Base-by-base conservation (phyloP, 1,284 basidiomycete species). In the Butyriboletus appendiculatus region DNA sequence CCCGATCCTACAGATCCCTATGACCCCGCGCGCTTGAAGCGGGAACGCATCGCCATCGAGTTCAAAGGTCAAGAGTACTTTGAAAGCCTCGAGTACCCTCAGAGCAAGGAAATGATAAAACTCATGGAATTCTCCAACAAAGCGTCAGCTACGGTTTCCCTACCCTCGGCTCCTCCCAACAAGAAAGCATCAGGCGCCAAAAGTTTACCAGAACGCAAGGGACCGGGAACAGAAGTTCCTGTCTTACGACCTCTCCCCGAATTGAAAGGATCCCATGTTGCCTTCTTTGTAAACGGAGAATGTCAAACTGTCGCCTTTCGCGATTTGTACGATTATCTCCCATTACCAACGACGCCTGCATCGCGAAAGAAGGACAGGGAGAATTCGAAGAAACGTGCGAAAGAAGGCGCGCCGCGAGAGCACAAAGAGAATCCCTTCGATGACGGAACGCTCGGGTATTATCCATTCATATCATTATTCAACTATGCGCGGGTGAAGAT, bases 41-140 rank as follows among this genome's bases (percentile, higher is more conserved):
- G 95, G 49, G 90, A 93, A 69, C 88, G 95, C 48, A 90, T 96
- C 51, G 85, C 96, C 2, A 96, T 99, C 67, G 89, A 93, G 53
- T 94, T 94, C 76, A 96, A 96, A 71, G 92, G 92, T n/a, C 94
- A 96, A 71, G 87, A 94, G 58, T 96, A 97, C 70, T 98, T 98
- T 70, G 97, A 99, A 73, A 88, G 87, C 59, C 80, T 94, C 60
- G 96, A 99, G 72, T 98, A 98, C 69, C 75, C 87, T 2, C 84
- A 87, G 53, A 85, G 82, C n/a, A 96, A 96, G 69, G 97, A 99
- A 75, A 99, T 99, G 97, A 81, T 85, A 26, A 79, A 84, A 30
- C 81, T 96, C 57, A 85, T 94, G 77, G 91, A 93, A 58, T 81
- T 80, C 60, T 79, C 80, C 43, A 79, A 75, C 12, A 88, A 87